Percentiles rank a stretch among this genome's conserved stretches.
Conservation (phyloP, 179 eudicot species). For the Silene noctiflora region DNA sequence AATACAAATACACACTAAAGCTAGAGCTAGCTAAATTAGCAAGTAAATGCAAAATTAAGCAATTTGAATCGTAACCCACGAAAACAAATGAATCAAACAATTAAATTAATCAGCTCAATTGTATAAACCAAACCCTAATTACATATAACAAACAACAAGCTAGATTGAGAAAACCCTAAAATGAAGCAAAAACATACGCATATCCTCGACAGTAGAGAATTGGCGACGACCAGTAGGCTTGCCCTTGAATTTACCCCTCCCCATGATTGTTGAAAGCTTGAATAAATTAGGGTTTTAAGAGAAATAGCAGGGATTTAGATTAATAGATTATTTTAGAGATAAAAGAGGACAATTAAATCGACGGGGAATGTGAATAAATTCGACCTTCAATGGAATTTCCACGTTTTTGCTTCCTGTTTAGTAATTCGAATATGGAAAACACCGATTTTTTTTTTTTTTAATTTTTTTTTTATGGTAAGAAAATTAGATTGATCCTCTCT, state of each 20-base stretch:
- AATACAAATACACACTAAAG: not conserved
- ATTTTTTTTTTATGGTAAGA: too few relatives aligned
- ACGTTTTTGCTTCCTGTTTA: too few relatives aligned
- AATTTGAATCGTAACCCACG: not conserved
- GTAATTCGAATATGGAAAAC: too few relatives aligned
- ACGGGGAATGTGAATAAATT: too few relatives aligned
- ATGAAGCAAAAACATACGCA: slow-evolving; percentile 35
- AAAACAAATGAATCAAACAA: not conserved
- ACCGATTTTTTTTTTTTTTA: too few relatives aligned
- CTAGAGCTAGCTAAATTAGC: not conserved
- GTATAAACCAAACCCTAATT: not conserved
- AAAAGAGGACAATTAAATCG: too few relatives aligned
- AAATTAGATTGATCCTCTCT: too few relatives aligned
- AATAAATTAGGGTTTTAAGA: slow-evolving; percentile 21
- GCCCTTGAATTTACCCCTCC: slow-evolving; percentile 83
- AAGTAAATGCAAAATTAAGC: not conserved
- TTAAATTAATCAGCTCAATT: not conserved
- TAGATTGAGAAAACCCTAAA: not conserved
- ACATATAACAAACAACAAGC: not conserved
- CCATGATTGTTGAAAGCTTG: slow-evolving; percentile 36
- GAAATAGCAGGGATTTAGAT: too few relatives aligned
- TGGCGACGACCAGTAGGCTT: slow-evolving; percentile 90
- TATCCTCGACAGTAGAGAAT: slow-evolving; percentile 74
- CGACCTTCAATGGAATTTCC: too few relatives aligned
- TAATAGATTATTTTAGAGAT: too few relatives aligned